A percentile compares a stretch with the other conserved stretches of the same genome.
phyloP scores from a whole-genome alignment of 2,329 filamentous ascomycete genomes.

The Clonostachys rhizophaga region DNA sequence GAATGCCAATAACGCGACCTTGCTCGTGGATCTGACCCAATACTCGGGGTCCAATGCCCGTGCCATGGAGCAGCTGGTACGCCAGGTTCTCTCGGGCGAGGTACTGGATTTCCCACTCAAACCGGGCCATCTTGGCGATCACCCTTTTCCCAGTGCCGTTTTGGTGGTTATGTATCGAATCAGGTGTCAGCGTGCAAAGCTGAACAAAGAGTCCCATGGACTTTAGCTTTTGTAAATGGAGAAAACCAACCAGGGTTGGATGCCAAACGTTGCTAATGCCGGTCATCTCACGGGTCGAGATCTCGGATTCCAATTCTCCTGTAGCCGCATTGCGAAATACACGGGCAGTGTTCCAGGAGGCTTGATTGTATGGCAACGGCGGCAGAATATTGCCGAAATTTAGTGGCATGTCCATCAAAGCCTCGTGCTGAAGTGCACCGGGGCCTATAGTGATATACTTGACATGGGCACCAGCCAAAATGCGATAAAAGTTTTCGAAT shows the following conservation, averaged over 20 bases:
- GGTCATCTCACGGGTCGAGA: conserved; percentile 9
- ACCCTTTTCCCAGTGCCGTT: conserved; percentile 1
- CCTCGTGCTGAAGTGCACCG: conserved; percentile 13
- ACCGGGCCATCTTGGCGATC: conserved; percentile 22
- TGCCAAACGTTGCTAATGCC: conserved; percentile 17
- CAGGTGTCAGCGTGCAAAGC: neutral
- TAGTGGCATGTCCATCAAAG: conserved; percentile 14
- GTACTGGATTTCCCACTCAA: conserved; percentile 21
- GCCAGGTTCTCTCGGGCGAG: conserved; percentile 20
- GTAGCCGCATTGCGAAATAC: conserved; percentile 12
- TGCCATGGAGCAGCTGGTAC: conserved; percentile 14
- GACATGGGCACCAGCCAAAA: conserved; percentile 13
- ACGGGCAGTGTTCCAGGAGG: conserved; percentile 14
- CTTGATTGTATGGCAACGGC: conserved; percentile 12
- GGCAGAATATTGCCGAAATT: conserved; percentile 4
- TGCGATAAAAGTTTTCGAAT: conserved; percentile 14
- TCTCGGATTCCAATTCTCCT: conserved; percentile 7
- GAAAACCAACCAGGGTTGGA: conserved; percentile 11
- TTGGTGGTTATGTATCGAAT: too few species aligned
- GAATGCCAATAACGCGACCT: conserved; percentile 25
- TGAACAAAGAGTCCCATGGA: conserved; percentile 6
- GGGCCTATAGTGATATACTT: conserved; percentile 16
- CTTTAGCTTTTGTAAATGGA: conserved; percentile 16
- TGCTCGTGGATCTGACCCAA: conserved; percentile 25
- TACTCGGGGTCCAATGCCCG: conserved; percentile 20